Evolutionary conservation across 225 moss, liverwort and hornwort species (phyloP).

Genomic region (Pleurozium schreberi): DNA sequence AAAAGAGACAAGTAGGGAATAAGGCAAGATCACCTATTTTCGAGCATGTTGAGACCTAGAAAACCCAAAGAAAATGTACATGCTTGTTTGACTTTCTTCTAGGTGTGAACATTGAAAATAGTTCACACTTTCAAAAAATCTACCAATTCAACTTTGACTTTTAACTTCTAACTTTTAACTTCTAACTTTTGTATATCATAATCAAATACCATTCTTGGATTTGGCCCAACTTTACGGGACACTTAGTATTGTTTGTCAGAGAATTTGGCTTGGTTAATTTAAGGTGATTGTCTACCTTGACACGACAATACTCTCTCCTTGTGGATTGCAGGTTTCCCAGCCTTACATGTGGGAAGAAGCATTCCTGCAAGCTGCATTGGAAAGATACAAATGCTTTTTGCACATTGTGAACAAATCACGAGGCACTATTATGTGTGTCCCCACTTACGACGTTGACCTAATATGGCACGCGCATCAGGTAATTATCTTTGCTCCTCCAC

Average conservation of each 20-base stretch:
- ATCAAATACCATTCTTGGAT: background rate
- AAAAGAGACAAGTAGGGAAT: background rate
- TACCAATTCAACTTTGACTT: background rate
- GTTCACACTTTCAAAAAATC: accelerated
- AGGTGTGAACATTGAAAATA: background rate
- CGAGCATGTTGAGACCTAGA: accelerated
- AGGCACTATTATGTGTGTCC: conserved; percentile 71
- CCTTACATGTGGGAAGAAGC: conserved; percentile 80
- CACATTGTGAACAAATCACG: conserved; percentile 49
- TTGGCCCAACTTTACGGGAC: accelerated
- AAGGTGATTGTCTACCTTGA: background rate
- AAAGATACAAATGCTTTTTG: conserved; percentile 80
- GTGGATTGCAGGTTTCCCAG: conserved; percentile 45
- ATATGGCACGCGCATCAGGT: conserved; percentile 96
- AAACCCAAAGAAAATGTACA: background rate
- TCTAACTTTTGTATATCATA: background rate
- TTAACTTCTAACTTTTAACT: background rate
- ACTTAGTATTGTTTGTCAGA: background rate
- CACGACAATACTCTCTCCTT: background rate
- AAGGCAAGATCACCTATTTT: background rate
- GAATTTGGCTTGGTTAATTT: background rate
- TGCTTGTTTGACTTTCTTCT: no score
- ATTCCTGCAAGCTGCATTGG: conserved; percentile 58
- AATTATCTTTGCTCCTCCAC: background rate
- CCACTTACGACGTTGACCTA: conserved; percentile 88